phyloP scores from a whole-genome alignment of 2,329 filamentous ascomycete species.

The Alternaria sp. region DNA sequence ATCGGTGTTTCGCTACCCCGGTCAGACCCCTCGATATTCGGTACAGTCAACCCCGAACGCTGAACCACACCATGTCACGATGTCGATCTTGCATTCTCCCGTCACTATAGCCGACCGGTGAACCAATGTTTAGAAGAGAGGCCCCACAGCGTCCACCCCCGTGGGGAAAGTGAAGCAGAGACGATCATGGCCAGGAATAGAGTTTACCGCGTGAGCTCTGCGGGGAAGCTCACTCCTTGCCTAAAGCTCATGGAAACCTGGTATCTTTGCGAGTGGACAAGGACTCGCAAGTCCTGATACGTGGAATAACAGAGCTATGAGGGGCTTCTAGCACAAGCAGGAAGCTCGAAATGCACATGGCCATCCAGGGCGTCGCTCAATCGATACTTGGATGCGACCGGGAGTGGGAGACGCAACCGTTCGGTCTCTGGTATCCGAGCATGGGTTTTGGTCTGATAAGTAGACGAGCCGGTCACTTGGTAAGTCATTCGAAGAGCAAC shows the following conservation, averaged over 20 bases:
- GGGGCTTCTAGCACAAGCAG: background rate
- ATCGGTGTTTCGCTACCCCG: conserved; percentile 15
- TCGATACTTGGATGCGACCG: background rate
- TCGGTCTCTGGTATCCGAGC: conserved; percentile 4
- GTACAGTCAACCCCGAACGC: conserved; percentile 9
- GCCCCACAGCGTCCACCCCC: conserved; percentile 13
- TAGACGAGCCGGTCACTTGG: background rate
- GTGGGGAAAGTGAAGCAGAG: conserved; percentile 6
- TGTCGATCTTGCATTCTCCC: conserved; percentile 14
- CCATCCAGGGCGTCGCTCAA: background rate
- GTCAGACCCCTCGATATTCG: conserved; percentile 14
- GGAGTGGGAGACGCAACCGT: background rate
- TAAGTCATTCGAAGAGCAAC: background rate
- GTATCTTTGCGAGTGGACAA: background rate
- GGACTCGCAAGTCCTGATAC: conserved; percentile 1
- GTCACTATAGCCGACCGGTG: background rate
- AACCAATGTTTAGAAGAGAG: background rate
- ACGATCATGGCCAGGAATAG: background rate
- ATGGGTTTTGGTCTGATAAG: conserved; percentile 4
- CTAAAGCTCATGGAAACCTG: background rate
- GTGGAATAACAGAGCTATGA: conserved; percentile 3
- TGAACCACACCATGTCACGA: background rate
- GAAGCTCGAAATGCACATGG: background rate
- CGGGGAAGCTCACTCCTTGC: conserved; percentile 11
- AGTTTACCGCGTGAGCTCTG: background rate